phyloP scores from a whole-genome alignment of 2,329 filamentous ascomycete genomes.

The Aureobasidium sp. region DNA sequence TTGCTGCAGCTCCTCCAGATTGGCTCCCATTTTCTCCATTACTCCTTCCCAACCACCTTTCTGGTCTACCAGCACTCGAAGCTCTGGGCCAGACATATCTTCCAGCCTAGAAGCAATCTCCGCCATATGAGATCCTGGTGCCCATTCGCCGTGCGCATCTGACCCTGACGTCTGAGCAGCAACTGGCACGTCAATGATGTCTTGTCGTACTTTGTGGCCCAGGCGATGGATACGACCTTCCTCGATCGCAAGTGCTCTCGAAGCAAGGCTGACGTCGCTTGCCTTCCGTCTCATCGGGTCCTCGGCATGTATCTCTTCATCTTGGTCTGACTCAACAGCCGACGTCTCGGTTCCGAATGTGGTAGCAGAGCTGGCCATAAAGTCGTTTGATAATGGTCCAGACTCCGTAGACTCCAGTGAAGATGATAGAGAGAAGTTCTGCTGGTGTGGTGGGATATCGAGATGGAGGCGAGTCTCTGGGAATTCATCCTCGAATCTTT shows the following conservation, averaged over 20 bases:
- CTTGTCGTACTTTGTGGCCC: constrained; percentile 58
- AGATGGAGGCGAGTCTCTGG: constrained; percentile 66
- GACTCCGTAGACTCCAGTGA: constrained; percentile 14
- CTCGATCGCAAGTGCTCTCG: constrained; percentile 57
- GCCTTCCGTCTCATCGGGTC: constrained; percentile 46
- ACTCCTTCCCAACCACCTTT: constrained; percentile 55
- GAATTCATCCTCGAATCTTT: constrained; percentile 92
- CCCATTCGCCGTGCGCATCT: constrained; percentile 22
- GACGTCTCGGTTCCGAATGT: constrained; percentile 19
- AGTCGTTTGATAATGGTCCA: constrained; percentile 4
- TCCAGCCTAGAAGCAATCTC: constrained; percentile 39
- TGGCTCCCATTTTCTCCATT: constrained; percentile 56
- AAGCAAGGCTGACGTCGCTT: constrained; percentile 61
- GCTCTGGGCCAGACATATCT: constrained; percentile 52
- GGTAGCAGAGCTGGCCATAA: constrained; percentile 12
- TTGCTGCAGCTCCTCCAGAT: constrained; percentile 58
- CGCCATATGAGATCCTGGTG: constrained; percentile 20
- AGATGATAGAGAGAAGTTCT: constrained; percentile 13
- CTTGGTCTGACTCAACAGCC: constrained; percentile 22
- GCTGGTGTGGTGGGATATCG: constrained; percentile 14
- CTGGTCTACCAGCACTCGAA: constrained; percentile 53
- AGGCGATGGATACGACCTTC: constrained; percentile 65
- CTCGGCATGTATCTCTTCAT: constrained; percentile 29
- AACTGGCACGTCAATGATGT: constrained; percentile 45
- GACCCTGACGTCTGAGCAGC: constrained; percentile 21